Evolutionary conservation across 2,329 filamentous ascomycete species (phyloP), one percentile per base, ranked within the genome.

Genomic region (Mariannaea elegans): DNA sequence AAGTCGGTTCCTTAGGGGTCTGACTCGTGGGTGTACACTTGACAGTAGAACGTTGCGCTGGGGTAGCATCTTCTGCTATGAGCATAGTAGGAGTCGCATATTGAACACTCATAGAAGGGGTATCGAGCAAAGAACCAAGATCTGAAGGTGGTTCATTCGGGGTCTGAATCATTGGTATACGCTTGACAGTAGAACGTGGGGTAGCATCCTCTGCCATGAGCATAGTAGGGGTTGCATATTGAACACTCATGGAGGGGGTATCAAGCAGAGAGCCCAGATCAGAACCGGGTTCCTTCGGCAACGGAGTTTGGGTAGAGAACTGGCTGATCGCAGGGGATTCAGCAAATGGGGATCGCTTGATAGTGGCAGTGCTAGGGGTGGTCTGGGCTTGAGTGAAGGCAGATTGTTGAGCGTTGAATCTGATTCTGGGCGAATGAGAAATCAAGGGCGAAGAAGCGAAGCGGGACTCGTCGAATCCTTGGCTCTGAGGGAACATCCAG

Each of bases 401-500:
- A 23, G 52, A 13, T 7, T 47, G 52, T 16, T 36, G 57, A 3
- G 50, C 12, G 13, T 62, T 24, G 34, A 68, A 65, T 1, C 34
- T 59, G 18, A 68, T 65, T 54, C 63, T 56, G 1, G 72, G 72
- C 0, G 71, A 71, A 3, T 56, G 65, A 3, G 71, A 67, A 19
- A 67, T 58, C 2, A 66, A 71, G 7, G 69, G 70, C 2, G 70
- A 64, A 3, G 51, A 48, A 12, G 66, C 64, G 9, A 70, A 71
- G 2, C 34, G 64, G 31, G 69, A 67, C 32, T 72, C 70, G n/a
- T 74, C 67, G 16, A 64, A 62, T 3, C 68, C 71, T 49, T 75
- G 71, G 51, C 56, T 72, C 2, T 60, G 41, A 12, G 74, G 71
- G 53, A 77, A 76, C 39, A 75, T 55, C 32, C 65, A 52, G 23